Evolutionary conservation across 768 basidiomycete species (phyloP).

Genomic region (Termitomyces sp.): DNA sequence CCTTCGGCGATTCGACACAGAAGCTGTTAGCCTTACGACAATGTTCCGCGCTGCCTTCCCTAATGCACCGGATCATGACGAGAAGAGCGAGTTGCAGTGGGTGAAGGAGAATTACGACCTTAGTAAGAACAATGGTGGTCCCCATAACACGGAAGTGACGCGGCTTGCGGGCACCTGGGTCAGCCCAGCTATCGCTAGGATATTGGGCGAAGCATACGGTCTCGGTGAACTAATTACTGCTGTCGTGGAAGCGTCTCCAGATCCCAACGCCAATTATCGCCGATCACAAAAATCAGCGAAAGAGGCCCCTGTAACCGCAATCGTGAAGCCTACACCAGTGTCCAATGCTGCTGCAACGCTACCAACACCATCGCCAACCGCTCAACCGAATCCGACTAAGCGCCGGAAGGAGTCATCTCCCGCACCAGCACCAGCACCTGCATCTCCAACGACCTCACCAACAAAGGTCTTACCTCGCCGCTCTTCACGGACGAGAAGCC

Average conservation of each 20-base stretch:
- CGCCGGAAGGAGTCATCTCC: conserved; percentile 64
- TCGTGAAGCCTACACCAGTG: conserved; percentile 17
- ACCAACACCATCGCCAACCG: conserved; percentile 39
- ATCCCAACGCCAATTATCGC: conserved; percentile 75
- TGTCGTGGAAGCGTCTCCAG: conserved; percentile 71
- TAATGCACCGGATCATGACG: conserved; percentile 67
- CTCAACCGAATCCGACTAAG: conserved; percentile 48
- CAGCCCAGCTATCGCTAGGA: conserved; percentile 55
- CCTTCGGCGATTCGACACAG: conserved; percentile 89
- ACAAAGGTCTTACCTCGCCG: conserved; percentile 21
- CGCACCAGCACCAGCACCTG: conserved; percentile 42
- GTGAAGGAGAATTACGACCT: conserved; percentile 78
- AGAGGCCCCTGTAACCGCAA: conserved; percentile 10
- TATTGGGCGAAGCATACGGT: conserved; percentile 65
- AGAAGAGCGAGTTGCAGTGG: conserved; percentile 80
- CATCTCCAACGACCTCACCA: conserved; percentile 27
- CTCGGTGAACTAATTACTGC: conserved; percentile 58
- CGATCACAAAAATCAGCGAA: conserved; percentile 42
- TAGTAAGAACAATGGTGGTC: conserved; percentile 70
- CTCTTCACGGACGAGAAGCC: conserved; percentile 40
- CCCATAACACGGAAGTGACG: conserved; percentile 53
- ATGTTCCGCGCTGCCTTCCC: conserved; percentile 98
- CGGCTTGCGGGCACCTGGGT: conserved; percentile 93
- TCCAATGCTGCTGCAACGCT: conserved; percentile 26
- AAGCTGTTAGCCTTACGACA: conserved; percentile 87